These are phyloP conservation scores for Lepidium africanum DNA, from an alignment of 345 rosid species.

Conservation along the genomic window DNA sequence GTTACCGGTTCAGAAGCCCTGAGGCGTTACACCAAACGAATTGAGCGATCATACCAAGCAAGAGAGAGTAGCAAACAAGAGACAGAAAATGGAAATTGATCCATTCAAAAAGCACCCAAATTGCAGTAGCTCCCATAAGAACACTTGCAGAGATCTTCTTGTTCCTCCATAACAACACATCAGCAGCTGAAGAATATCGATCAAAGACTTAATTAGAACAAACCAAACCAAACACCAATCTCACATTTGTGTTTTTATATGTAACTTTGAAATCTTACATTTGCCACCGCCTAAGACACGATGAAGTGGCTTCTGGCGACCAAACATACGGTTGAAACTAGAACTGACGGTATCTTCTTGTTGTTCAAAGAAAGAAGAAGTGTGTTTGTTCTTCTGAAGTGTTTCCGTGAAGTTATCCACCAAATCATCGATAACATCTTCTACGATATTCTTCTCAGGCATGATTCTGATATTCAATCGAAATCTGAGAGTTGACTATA, in stretches of 20 bases:
- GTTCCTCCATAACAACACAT: constrained; percentile 95
- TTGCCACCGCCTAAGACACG: constrained; percentile 86
- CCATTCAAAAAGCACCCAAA: constrained; percentile 95
- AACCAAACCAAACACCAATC: background rate
- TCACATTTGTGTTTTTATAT: background rate
- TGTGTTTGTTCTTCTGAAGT: constrained; percentile 55
- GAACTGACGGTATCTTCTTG: constrained; percentile 56
- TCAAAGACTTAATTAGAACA: background rate
- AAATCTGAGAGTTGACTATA: background rate
- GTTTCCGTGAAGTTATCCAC: constrained; percentile 57
- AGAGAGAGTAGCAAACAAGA: constrained; percentile 51
- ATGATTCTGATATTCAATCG: constrained; percentile 38
- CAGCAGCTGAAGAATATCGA: constrained; percentile 68
- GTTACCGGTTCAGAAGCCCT: constrained; percentile 59
- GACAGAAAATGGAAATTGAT: constrained; percentile 77
- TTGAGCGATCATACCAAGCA: constrained; percentile 78
- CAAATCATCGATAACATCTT: constrained; percentile 43
- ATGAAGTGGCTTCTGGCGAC: constrained; percentile 73
- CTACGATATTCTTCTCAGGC: constrained; percentile 68
- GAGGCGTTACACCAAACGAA: constrained; percentile 80
- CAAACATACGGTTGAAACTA: constrained; percentile 62
- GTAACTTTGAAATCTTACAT: constrained; percentile 26
- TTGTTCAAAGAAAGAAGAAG: constrained; percentile 53
- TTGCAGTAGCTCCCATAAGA: constrained; percentile 57
- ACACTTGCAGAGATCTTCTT: constrained; percentile 83